Conservation (phyloP, 129 eudicot genomes). For the Flaveria trinervia region DNA sequence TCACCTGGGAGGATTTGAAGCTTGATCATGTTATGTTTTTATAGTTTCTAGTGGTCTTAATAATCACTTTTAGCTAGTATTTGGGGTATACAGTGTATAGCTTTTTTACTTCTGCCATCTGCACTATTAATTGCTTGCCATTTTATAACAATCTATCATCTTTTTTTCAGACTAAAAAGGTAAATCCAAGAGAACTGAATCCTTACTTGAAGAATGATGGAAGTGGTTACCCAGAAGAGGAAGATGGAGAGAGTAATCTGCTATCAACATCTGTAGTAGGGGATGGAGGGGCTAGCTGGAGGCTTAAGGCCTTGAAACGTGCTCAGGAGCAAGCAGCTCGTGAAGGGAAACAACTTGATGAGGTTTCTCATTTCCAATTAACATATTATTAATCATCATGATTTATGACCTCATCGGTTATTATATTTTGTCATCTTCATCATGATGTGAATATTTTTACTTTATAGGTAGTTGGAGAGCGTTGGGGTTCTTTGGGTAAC, state of each 20-base stretch:
- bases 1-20: not conserved
- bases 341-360: constrained; percentile 78
- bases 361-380: constrained; percentile 42
- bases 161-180: constrained; percentile 44
- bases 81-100: constrained; percentile 5
- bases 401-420: not conserved
- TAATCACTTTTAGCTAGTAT: not conserved
- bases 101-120: not conserved
- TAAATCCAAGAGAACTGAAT: constrained; percentile 78
- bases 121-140: not conserved
- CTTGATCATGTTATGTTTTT: constrained; percentile 1
- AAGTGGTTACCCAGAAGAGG: constrained; percentile 79
- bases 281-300: constrained; percentile 99
- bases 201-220: constrained; percentile 76
- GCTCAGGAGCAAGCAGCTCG: constrained; percentile 98
- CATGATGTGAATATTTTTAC: constrained; percentile 17
- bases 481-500: constrained; percentile 93
- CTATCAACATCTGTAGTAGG: constrained; percentile 77
- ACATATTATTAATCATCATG: not conserved
- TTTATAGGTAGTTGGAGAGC: constrained; percentile 82
- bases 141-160: not conserved
- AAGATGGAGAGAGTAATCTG: constrained; percentile 44
- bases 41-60: not conserved
- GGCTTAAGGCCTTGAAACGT: constrained; percentile 90
- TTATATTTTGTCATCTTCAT: not conserved